Base-by-base conservation (phyloP, 495 filamentous ascomycete genomes). In the Daldinia childiae region DNA sequence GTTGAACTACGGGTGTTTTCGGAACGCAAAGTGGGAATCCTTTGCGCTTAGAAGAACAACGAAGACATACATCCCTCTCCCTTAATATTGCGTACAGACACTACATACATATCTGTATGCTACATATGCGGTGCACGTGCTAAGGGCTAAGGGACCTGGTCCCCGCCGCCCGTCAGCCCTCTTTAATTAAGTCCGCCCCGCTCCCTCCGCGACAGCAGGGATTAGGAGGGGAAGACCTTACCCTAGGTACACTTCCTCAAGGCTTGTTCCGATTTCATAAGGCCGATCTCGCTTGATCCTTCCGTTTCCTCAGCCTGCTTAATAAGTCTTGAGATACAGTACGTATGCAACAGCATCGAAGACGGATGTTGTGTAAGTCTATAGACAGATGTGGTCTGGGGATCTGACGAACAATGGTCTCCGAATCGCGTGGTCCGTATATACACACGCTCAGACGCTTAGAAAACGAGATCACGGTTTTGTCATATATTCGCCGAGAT, bases 401-500 rank as follows among this genome's bases (percentile, higher is more conserved):
- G 11, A 48, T 12, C 43, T 48, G 9, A 48, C 43, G 19, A 48
- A 24, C 43, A 48, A 48, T 48, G 43, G 43, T 24, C 21, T 48
- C 43, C 43, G 58, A 48, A 32, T 62, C 34, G 66, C 52, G 59
- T 58, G 30, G 34, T 63, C n/a, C n/a, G 17, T 66, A 30, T 57
- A 50, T 43, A 51, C 14, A 21, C 24, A 64, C 63, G 64, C 41
- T 45, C 41, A 45, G 38, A 17, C n/a, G n/a, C n/a, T n/a, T n/a
- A n/a, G n/a, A n/a, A 19, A 30, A 62, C 48, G 59, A 72, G 69
- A 61, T 51, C 56, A 51, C 41, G 29, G 57, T 48, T 36, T 50
- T 68, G 50, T 73, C 70, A 63, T 66, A 66, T 73, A 69, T 66
- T 72, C 65, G 54, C 66, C 66, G 66, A 73, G 71, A 73, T 73